phyloP scores from a whole-genome alignment of 139 green algal genomes.

The Bryopsis sp. region DNA sequence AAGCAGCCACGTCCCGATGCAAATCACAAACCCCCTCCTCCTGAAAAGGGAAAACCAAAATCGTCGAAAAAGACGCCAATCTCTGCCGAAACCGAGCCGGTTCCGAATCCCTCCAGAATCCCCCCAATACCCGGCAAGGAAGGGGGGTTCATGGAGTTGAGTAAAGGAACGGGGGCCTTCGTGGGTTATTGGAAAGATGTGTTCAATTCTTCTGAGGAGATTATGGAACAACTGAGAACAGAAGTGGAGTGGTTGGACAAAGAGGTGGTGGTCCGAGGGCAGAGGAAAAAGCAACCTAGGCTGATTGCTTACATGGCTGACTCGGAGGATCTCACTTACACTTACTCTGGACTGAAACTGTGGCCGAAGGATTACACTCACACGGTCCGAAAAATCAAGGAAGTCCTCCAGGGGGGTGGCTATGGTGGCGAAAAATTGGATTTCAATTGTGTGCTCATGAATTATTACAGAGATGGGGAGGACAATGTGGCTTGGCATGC shows the following conservation, averaged over 20 bases:
- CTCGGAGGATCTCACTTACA: conserved; percentile 34
- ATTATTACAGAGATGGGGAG: conserved; percentile 39
- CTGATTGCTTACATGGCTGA: conserved; percentile 49
- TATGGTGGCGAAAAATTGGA: too few species aligned
- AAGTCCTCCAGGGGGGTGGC: conserved; percentile 17
- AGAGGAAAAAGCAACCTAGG: conserved; percentile 42
- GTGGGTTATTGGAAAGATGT: too few species aligned
- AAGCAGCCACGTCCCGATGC: too few species aligned
- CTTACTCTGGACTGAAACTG: conserved; percentile 35
- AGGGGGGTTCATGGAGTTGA: too few species aligned
- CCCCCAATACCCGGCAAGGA: too few species aligned
- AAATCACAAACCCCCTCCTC: too few species aligned
- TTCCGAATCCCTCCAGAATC: too few species aligned
- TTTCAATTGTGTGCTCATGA: conserved; percentile 54
- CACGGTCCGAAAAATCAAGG: conserved; percentile 23
- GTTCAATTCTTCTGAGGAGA: too few species aligned
- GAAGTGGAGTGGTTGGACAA: conserved; percentile 34
- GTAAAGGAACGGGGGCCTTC: too few species aligned
- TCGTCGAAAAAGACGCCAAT: too few species aligned
- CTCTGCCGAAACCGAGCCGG: too few species aligned
- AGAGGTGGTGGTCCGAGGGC: conserved; percentile 30
- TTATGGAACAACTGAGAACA: not conserved
- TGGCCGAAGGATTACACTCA: not conserved
- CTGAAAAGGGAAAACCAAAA: too few species aligned
- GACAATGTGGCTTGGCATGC: conserved; percentile 48